These are phyloP conservation scores for Saprolegnia parasitica DNA, from an alignment of 352 stramenopile genomes.

Conservation along the genomic window DNA sequence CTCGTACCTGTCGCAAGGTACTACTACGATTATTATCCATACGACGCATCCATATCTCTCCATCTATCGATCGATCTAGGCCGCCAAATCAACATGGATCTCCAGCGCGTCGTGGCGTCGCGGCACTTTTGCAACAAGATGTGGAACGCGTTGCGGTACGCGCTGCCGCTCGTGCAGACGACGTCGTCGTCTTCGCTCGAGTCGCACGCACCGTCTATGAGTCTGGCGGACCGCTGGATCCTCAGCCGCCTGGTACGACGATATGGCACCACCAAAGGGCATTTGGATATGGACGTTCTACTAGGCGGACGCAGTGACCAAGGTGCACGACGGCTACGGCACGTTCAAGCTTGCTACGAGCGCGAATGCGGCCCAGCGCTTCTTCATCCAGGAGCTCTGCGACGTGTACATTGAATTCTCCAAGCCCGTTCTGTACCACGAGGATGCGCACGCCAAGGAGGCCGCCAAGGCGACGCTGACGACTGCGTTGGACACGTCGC, in stretches of 20 bases:
- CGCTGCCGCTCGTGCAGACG: conserved; percentile 94
- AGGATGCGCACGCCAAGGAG: conserved; percentile 59
- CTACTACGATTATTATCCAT: not conserved
- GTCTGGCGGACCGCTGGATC: conserved; percentile 58
- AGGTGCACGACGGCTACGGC: conserved; percentile 68
- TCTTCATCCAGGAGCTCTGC: conserved; percentile 99
- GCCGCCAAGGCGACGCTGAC: conserved; percentile 83
- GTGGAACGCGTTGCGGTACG: conserved; percentile 99
- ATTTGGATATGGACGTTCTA: not conserved
- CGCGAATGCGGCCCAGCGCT: conserved; percentile 55
- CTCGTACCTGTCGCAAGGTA: conserved; percentile 88
- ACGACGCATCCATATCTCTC: not conserved
- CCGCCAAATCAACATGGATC: conserved; percentile 99
- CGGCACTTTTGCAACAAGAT: conserved; percentile 99
- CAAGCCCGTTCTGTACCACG: conserved; percentile 95
- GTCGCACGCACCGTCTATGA: conserved; percentile 3
- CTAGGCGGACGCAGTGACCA: conserved; percentile 40
- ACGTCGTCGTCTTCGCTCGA: conserved; percentile 39
- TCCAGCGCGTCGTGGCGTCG: conserved; percentile 98
- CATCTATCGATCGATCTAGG: too few species aligned
- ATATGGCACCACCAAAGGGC: not conserved
- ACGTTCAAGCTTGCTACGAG: conserved; percentile 8
- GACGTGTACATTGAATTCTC: conserved; percentile 99
- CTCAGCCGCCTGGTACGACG: conserved; percentile 46
- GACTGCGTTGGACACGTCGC: conserved; percentile 71